Evolutionary conservation across 2,329 filamentous ascomycete genomes (phyloP).

Genomic region (Trichoderma sp.): DNA sequence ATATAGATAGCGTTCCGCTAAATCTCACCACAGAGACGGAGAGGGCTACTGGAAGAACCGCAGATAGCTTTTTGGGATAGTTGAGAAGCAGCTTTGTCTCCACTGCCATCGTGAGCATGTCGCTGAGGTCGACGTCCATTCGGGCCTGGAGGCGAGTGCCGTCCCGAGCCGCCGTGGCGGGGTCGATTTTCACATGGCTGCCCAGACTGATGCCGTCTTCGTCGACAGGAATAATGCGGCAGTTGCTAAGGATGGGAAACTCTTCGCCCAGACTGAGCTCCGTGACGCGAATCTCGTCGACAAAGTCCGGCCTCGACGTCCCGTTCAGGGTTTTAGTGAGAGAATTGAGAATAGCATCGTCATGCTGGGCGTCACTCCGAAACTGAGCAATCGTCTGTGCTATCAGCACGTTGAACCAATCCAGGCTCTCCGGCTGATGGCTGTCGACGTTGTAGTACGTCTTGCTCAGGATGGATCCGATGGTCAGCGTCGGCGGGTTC

Average conservation of each 20-base stretch:
- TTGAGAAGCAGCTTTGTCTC: constrained; percentile 95
- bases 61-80: constrained; percentile 86
- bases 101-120: constrained; percentile 91
- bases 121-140: constrained; percentile 96
- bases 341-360: constrained; percentile 85
- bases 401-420: constrained; percentile 98
- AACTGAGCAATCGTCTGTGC: constrained; percentile 97
- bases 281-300: constrained; percentile 91
- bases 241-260: constrained; percentile 98
- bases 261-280: constrained; percentile 94
- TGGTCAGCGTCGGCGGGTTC: constrained; percentile 74
- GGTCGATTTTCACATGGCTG: constrained; percentile 52
- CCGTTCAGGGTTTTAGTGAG: constrained; percentile 86
- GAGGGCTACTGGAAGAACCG: constrained; percentile 87
- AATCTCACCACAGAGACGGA: constrained; percentile 92
- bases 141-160: constrained; percentile 84
- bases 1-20: constrained; percentile 90
- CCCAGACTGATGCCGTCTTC: constrained; percentile 68
- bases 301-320: constrained; percentile 81
- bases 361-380: constrained; percentile 84
- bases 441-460: constrained; percentile 97
- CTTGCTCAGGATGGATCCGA: constrained; percentile 91
- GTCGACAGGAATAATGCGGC: constrained; percentile 87
- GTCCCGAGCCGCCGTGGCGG: constrained; percentile 54
- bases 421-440: constrained; percentile 92